A percentile compares a stretch with the other conserved stretches of the same genome.
Conservation (phyloP, 441 rosid genomes). For the Gossypium trilobum region DNA sequence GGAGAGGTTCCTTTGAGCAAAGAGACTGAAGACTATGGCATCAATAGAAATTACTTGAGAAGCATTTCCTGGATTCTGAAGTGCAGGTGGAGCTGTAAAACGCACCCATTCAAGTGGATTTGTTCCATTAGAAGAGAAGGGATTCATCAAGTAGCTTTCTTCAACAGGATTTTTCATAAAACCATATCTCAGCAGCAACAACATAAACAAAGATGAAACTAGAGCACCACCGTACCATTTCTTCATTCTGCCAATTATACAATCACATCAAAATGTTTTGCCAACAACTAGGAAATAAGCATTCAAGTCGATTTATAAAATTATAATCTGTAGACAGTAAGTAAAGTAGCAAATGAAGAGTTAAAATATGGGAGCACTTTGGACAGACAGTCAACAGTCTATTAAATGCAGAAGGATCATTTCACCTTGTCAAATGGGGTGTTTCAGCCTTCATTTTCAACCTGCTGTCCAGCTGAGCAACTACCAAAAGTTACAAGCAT, state of each 20-base stretch:
- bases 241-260: constrained; percentile 53
- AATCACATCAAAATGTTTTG: constrained; percentile 16
- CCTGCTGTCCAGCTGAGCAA: constrained; percentile 10
- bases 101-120: constrained; percentile 74
- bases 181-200: constrained; percentile 56
- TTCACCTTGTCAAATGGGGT: constrained; percentile 11
- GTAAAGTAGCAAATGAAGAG: constrained; percentile 9
- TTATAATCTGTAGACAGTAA: not conserved
- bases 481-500: constrained; percentile 8
- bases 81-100: constrained; percentile 38
- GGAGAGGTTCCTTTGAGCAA: constrained; percentile 53
- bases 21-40: constrained; percentile 42
- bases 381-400: not conserved
- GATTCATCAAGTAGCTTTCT: constrained; percentile 38
- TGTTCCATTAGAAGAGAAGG: constrained; percentile 42
- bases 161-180: constrained; percentile 52
- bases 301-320: constrained; percentile 13
- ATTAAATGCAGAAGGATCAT: constrained; percentile 14
- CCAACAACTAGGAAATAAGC: constrained; percentile 5
- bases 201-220: constrained; percentile 62
- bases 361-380: not conserved
- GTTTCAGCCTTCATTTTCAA: constrained; percentile 15
- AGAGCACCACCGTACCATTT: constrained; percentile 66
- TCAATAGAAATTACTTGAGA: constrained; percentile 54
- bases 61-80: constrained; percentile 43